Base-by-base conservation (phyloP, 1,284 basidiomycete species). In the Macrocybe sp. region DNA sequence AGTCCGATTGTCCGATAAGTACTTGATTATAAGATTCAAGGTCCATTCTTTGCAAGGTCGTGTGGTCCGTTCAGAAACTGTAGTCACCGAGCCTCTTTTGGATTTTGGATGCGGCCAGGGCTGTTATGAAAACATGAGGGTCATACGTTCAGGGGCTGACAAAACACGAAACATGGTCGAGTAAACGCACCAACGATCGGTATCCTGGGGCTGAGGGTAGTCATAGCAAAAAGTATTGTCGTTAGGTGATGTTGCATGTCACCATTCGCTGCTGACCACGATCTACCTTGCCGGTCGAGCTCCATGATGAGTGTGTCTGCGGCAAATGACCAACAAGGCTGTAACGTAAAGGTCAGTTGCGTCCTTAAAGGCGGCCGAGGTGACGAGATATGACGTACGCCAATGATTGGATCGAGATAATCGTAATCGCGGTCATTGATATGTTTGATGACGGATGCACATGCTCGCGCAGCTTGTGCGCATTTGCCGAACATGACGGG, bases 331-430 rank as follows among this genome's bases (percentile, higher is more conserved):
- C 85, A 88, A 57, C 85, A 87, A 11, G 79, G 76, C 84, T 87
- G 50, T 22, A 45, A 22, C 22, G 4, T 22, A 51, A 41, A 44
- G 44, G 31, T 12, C 41, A 6, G 37, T 45, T 50, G 32, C 44
- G 52, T 52, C 49, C 42, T 11, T 44, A 48, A 46, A 30, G 16
- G 12, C 38, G 10, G 41, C 44, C 47, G 45, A 35, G 3, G 44
- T 29, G 11, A 38, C 33, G 37, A 31, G 29, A 45, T 47, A 47
- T 28, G 6, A 69, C 84, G 55, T 67, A 88, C 85, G 49, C 81
- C 83, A 52, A 88, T 72, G 53, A 87, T 77, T 16, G 86, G 86
- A 66, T 89, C 85, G 31, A 89, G 71, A 61, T 78, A 83, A 37
- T 76, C 73, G 51, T 77, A 84, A 58, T 87, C 84, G 56, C 74